Evolutionary conservation across 331 rosid species (phyloP).

Genomic region (Malus hybrid): DNA sequence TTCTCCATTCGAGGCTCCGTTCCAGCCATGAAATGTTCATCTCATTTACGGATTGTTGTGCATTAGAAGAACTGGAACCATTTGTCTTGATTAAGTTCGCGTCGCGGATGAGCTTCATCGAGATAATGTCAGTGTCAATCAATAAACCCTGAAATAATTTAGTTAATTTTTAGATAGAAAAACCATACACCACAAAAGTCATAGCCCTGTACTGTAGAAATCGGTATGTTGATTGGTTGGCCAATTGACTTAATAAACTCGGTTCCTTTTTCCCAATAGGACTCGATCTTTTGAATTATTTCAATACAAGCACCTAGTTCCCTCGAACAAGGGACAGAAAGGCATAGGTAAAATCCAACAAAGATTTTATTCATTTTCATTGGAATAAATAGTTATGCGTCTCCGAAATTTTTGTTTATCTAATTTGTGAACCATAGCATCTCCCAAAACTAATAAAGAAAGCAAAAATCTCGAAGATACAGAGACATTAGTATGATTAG

Average conservation of each 20-base stretch:
- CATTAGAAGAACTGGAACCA: not conserved
- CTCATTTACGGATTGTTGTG: too few relatives aligned
- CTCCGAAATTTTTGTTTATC: not conserved
- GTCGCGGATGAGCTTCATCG: not conserved
- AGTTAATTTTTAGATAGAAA: not conserved
- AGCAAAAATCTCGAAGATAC: not conserved
- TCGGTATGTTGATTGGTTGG: not conserved
- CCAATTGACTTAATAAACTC: not conserved
- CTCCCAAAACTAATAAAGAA: not conserved
- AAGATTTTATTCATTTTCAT: not conserved
- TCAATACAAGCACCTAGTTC: not conserved
- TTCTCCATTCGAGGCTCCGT: too few relatives aligned
- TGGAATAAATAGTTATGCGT: not conserved
- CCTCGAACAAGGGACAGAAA: not conserved
- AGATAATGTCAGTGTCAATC: not conserved
- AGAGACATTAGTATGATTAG: not conserved
- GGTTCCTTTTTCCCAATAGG: not conserved
- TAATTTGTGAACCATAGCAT: not conserved
- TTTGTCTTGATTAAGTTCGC: not conserved
- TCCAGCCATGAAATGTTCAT: too few relatives aligned
- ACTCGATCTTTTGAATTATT: not conserved
- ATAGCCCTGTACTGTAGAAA: not conserved
- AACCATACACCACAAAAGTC: not conserved
- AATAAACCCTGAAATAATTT: not conserved
- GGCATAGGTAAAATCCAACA: not conserved